phyloP scores from a whole-genome alignment of 1,284 basidiomycete species.

The Earliella scabrosa region DNA sequence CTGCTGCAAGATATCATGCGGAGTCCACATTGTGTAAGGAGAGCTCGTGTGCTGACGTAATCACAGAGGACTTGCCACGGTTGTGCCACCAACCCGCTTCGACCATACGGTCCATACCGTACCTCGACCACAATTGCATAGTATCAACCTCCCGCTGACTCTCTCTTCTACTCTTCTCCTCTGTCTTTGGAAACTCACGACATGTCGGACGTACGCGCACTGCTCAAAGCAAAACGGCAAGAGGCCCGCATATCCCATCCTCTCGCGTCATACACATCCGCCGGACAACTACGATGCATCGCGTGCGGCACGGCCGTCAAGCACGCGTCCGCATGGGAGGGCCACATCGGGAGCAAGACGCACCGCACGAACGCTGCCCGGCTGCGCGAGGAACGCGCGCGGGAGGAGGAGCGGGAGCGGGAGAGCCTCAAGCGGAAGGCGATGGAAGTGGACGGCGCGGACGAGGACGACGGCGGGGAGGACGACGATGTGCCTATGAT shows the following conservation, averaged over 20 bases:
- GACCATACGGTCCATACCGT: neutral
- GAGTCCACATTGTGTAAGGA: no score
- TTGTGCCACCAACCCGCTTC: no score
- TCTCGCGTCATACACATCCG: conserved; percentile 65
- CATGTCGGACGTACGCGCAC: conserved; percentile 76
- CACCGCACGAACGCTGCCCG: conserved; percentile 69
- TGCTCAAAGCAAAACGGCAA: conserved; percentile 78
- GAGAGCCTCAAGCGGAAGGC: conserved; percentile 47
- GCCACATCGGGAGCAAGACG: conserved; percentile 79
- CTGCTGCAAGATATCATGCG: no score
- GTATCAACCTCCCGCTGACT: neutral
- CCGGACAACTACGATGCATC: conserved; percentile 70
- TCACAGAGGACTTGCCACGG: no score
- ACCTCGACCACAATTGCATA: neutral
- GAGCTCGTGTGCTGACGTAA: conserved; percentile 9
- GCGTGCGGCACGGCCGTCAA: conserved; percentile 70
- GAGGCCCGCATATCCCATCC: conserved; percentile 74
- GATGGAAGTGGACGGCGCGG: conserved; percentile 39
- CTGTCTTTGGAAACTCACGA: neutral
- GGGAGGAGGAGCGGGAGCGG: conserved; percentile 35
- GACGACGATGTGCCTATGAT: conserved; percentile 15
- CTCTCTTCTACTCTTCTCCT: neutral
- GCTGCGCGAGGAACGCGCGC: conserved; percentile 51
- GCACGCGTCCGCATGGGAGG: conserved; percentile 81
- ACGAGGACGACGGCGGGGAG: conserved; percentile 36